Evolutionary conservation across 108 stramenopile species (phyloP), one percentile per base, ranked within the genome.

Genomic region (Nitzschia inconspicua): DNA sequence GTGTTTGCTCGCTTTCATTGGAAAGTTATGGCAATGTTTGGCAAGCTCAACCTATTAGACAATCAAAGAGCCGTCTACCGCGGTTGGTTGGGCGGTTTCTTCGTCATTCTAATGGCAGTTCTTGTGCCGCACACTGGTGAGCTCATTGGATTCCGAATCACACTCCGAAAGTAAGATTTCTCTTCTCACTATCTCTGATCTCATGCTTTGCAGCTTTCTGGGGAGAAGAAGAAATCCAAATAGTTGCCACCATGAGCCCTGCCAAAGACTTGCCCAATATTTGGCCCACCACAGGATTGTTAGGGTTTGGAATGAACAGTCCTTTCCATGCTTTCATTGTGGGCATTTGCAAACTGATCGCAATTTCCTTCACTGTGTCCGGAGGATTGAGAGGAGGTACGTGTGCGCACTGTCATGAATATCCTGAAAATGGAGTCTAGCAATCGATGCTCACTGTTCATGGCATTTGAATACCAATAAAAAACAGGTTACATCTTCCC

Each of bases 351-450:
- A 85, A 85, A 57, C 44, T 85, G 25, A 36, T 85, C 43, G 76
- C 80, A 13, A 77, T 85, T n/a, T 80, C 79, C 1, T 79, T 79
- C 49, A 79, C 80, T 2, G 84, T 85, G n/a, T 77, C 78, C 16
- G 84, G 84, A 24, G 84, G 84, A 29, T 72, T 67, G 22, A 66
- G 84, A 0, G 84, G 84, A 14, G 84, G 53, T 54, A 37, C 16
- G 53, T 20, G 8, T 11, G 4, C 37, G 20, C 19, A 7, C 3
- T n/a, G n/a, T n/a, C n/a, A n/a, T n/a, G n/a, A n/a, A n/a, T n/a
- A n/a, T n/a, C n/a, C n/a, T n/a, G n/a, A n/a, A n/a, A n/a, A n/a
- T n/a, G n/a, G n/a, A n/a, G n/a, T n/a, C n/a, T n/a, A n/a, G n/a
- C n/a, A n/a, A n/a, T n/a, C n/a, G n/a, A n/a, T n/a, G n/a, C n/a